Evolutionary conservation across 2,329 filamentous ascomycete genomes (phyloP).

Genomic region (Madurella fahalii): DNA sequence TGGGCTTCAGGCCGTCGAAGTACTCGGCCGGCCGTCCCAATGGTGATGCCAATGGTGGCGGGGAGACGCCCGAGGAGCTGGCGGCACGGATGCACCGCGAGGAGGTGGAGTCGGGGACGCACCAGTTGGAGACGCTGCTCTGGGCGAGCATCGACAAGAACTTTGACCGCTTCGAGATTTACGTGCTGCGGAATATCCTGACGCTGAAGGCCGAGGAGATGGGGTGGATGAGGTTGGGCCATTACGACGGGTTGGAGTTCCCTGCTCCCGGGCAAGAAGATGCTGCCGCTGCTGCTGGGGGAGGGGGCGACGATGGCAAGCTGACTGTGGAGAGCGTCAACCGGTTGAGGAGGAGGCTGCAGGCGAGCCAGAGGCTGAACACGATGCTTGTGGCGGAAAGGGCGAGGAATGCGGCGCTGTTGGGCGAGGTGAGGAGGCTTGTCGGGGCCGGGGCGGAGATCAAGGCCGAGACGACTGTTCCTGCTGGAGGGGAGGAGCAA

Average conservation of each 20-base stretch:
- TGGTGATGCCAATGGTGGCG: background rate
- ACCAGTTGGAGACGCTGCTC: constrained; percentile 77
- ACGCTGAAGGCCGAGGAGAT: constrained; percentile 65
- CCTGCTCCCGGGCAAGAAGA: constrained; percentile 16
- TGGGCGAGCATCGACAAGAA: constrained; percentile 79
- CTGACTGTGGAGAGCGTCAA: constrained; percentile 66
- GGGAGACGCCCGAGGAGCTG: background rate
- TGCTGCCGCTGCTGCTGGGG: background rate
- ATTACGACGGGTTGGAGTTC: constrained; percentile 71
- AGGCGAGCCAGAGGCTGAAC: constrained; percentile 75
- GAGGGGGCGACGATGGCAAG: constrained; percentile 24
- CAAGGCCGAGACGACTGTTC: constrained; percentile 25
- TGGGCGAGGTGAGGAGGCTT: constrained; percentile 56
- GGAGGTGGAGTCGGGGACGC: constrained; percentile 85
- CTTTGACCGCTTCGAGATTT: constrained; percentile 85
- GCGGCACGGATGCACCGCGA: constrained; percentile 36
- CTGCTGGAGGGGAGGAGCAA: background rate
- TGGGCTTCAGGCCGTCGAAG: constrained; percentile 68
- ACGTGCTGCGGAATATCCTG: constrained; percentile 80
- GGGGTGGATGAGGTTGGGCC: constrained; percentile 74
- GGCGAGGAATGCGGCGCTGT: constrained; percentile 66
- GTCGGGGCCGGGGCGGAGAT: constrained; percentile 30
- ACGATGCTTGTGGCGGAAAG: constrained; percentile 65
- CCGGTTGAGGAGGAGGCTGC: constrained; percentile 66
- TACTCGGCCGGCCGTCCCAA: constrained; percentile 31